Base-by-base conservation (phyloP, 139 green algal genomes). In the Tetratostichococcus sp. region DNA sequence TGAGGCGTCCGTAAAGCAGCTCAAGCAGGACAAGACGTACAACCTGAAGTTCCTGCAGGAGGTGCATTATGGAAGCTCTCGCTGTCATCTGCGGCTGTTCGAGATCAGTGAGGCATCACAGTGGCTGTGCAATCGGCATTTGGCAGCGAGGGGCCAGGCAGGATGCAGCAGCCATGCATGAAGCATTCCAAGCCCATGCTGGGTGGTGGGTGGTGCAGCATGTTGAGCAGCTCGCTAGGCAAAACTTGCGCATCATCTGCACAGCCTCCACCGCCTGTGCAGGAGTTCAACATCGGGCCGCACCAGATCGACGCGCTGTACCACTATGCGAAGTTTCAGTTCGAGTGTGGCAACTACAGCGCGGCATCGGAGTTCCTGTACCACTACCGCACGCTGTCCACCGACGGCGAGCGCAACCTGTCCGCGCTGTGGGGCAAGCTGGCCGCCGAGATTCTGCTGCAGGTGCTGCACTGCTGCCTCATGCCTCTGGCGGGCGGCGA, bases 261-360 rank as follows among this genome's bases (percentile, higher is more conserved):
- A n/a, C n/a, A n/a, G n/a, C n/a, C n/a, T n/a, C n/a, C 39, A 50
- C 39, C 11, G 39, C 39, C n/a, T n/a, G 50, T 62, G 50, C 50
- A 62, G 34, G 30, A 82, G 65, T 76, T 75, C 65, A 35, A 76
- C 23, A 89, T 93, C 69, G 90, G 89, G 28, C 73, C 85, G 16
- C 91, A 96, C 43, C 87, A 98, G 70, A 92, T 99, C 35, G 96
- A 99, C 73, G 93, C 92, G n/a, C 89, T 99, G 43, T 99, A 95
- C 84, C 80, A 95, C 67, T 98, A 93, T 74, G 96, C 96, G 43
- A 97, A 97, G 87, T 98, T 97, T 85, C 94, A 98, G 84, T 99
- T 96, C 75, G 95, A 99, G 81, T 99, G 96, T 82, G 96, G 96
- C 59, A 98, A 98, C 92, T 99, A 99, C 86, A 82, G 77, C 35